These are phyloP conservation scores for Smallanthus sonchifolius DNA, from an alignment of 129 eudicot species.

Conservation along the genomic window DNA sequence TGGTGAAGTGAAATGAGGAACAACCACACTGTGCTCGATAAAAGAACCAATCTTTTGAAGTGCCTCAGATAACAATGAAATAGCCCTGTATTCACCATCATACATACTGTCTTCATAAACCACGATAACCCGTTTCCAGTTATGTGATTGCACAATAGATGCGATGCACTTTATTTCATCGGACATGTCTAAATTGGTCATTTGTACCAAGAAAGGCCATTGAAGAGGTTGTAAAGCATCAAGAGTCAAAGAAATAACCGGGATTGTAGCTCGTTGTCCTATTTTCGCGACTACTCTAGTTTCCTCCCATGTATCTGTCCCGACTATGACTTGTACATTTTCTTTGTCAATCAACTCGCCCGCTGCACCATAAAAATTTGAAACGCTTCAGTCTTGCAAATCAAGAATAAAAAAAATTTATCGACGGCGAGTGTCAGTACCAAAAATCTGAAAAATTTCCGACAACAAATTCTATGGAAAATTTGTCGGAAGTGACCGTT, in stretches of 20 bases:
- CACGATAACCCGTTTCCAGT: conserved; percentile 43
- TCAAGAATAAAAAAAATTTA: too few relatives aligned
- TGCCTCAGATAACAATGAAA: conserved; percentile 38
- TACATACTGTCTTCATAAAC: conserved; percentile 42
- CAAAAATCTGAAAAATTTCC: too few relatives aligned
- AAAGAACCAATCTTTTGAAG: conserved; percentile 29
- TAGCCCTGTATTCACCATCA: conserved; percentile 41
- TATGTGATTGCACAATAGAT: conserved; percentile 30
- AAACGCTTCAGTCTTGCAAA: neutral
- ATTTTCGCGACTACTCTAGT: conserved; percentile 34
- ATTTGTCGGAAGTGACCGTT: too few relatives aligned
- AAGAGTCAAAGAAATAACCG: conserved; percentile 31
- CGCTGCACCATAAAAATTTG: conserved; percentile 23
- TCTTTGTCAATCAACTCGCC: conserved; percentile 34
- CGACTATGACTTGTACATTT: conserved; percentile 41
- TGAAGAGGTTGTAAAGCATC: conserved; percentile 16
- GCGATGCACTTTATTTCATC: conserved; percentile 37
- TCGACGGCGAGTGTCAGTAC: too few relatives aligned
- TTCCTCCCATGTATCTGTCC: conserved; percentile 51
- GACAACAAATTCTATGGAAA: too few relatives aligned
- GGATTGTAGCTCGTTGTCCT: conserved; percentile 42
- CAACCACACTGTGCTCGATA: conserved; percentile 32
- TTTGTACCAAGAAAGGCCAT: conserved; percentile 61
- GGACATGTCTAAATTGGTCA: conserved; percentile 23
- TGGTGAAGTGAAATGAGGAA: conserved; percentile 42